These are phyloP conservation scores for Creolimax fragrantissima DNA, from an alignment of 78 protist genomes.

Conservation along the genomic window DNA sequence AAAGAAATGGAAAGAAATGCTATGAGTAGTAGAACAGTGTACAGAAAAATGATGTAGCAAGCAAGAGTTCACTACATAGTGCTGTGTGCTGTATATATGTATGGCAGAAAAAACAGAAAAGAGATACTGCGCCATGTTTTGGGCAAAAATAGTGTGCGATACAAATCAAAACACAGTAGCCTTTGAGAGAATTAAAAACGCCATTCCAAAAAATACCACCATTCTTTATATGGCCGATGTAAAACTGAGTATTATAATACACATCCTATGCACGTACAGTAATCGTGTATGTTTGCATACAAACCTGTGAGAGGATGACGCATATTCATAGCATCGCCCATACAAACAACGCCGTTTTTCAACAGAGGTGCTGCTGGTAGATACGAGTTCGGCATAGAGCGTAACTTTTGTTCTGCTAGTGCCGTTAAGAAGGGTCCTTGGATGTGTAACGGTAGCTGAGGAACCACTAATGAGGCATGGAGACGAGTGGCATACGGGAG, in stretches of 20 bases:
- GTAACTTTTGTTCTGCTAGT: neutral
- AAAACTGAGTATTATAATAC: too few species aligned
- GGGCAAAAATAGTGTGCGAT: too few species aligned
- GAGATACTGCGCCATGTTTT: too few species aligned
- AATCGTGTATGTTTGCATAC: too few species aligned
- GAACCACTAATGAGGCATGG: neutral
- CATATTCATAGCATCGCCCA: constrained; percentile 70
- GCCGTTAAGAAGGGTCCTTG: neutral
- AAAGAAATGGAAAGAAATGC: neutral
- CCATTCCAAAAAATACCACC: too few species aligned
- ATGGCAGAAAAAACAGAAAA: neutral
- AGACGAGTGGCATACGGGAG: neutral
- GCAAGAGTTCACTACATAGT: too few species aligned
- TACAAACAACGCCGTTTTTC: constrained; percentile 33
- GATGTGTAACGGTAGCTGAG: neutral
- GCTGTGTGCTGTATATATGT: neutral
- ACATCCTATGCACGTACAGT: too few species aligned
- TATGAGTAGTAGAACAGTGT: too few species aligned
- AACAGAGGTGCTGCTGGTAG: constrained; percentile 33
- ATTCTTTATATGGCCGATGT: too few species aligned
- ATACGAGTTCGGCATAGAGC: constrained; percentile 52
- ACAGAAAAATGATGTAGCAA: too few species aligned
- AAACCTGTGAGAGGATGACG: constrained; percentile 52
- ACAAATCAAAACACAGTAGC: too few species aligned
- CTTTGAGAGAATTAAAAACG: too few species aligned